phyloP scores from a whole-genome alignment of 345 rosid genomes.

The Clausena lansium region DNA sequence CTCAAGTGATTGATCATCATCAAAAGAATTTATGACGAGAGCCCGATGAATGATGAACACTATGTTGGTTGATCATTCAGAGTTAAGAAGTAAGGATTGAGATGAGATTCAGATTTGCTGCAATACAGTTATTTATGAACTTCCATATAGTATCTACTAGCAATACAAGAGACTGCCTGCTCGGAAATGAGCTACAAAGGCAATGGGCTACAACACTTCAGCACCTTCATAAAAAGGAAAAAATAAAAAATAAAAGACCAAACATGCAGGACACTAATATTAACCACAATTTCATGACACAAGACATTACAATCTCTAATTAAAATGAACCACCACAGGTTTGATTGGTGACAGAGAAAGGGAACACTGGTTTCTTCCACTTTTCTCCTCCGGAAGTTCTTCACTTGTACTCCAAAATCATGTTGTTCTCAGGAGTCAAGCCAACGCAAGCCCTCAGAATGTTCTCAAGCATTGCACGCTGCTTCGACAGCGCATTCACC shows the following conservation, averaged over 20 bases:
- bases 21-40: not conserved
- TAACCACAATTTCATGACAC: constrained; percentile 6
- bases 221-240: not conserved
- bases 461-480: constrained; percentile 97
- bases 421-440: constrained; percentile 94
- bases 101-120: not conserved
- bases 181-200: not conserved
- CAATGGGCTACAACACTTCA: not conserved
- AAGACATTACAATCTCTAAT: constrained; percentile 6
- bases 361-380: constrained; percentile 13
- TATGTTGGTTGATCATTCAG: not conserved
- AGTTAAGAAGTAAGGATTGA: not conserved
- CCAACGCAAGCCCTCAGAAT: constrained; percentile 92
- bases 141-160: constrained; percentile 1
- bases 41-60: not conserved
- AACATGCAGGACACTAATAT: not conserved
- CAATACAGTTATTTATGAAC: not conserved
- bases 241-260: not conserved
- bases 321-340: not conserved
- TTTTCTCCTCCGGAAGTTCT: not conserved
- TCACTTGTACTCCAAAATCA: constrained; percentile 98
- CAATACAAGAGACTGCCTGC: constrained; percentile 11
- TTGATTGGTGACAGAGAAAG: constrained; percentile 6
- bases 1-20: not conserved
- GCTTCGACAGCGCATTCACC: constrained; percentile 94